Evolutionary conservation across 2,329 filamentous ascomycete species (phyloP).

Genomic region (Teratosphaeria gauchensis): DNA sequence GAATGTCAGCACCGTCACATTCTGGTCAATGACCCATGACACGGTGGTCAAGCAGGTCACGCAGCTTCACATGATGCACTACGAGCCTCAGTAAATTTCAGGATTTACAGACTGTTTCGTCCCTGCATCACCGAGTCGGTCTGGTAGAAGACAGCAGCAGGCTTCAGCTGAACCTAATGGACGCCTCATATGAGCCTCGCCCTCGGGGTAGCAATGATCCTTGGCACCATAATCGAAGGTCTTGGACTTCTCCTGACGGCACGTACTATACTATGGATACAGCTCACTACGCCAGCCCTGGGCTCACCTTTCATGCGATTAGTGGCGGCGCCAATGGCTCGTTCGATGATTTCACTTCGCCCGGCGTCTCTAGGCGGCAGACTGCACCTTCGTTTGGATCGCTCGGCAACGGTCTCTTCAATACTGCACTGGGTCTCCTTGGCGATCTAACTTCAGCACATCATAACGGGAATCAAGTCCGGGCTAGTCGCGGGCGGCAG

Average conservation of each 20-base stretch:
- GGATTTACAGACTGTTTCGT: not conserved
- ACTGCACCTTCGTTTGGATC: not conserved
- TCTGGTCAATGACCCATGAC: not conserved
- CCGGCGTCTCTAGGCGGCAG: not conserved
- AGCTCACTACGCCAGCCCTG: constrained; percentile 15
- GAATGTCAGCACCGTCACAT: not conserved
- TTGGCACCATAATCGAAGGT: not conserved
- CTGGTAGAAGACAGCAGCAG: not conserved
- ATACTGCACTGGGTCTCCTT: constrained; percentile 17
- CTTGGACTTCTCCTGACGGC: constrained; percentile 19
- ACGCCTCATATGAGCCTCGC: not conserved
- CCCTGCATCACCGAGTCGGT: not conserved
- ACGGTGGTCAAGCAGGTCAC: not conserved
- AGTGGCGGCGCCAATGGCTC: constrained; percentile 10
- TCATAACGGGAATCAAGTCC: not conserved
- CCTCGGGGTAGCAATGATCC: not conserved
- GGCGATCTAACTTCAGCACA: constrained; percentile 11
- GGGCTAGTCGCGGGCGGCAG: constrained; percentile 7
- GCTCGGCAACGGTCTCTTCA: constrained; percentile 14
- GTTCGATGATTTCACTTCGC: not conserved
- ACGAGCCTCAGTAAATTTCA: not conserved
- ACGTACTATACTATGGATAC: constrained; percentile 20
- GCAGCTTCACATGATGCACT: not conserved
- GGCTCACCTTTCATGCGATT: constrained; percentile 17
- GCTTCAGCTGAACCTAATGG: not conserved